Evolutionary conservation across 1,139 yeast species (phyloP).

Genomic region (Blastobotrys buckinghamii): DNA sequence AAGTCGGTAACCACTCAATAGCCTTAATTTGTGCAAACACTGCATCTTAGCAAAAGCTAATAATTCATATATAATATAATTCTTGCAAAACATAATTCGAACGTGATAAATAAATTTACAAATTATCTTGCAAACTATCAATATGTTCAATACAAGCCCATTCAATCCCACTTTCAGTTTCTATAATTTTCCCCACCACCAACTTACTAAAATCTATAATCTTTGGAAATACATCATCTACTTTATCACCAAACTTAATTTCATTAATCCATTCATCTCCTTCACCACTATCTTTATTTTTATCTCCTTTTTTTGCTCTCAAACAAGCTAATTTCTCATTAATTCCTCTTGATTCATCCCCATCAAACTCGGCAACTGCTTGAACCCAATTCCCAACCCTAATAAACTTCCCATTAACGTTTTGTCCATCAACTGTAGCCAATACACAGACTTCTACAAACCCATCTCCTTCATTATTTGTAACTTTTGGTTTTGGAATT

Average conservation of each 20-base stretch:
- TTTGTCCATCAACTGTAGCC: constrained; percentile 14
- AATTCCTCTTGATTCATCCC: background rate
- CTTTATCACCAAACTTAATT: constrained; percentile 3
- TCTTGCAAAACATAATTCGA: background rate
- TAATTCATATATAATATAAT: background rate
- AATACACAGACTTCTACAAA: constrained; percentile 14
- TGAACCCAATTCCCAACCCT: constrained; percentile 23
- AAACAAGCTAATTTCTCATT: constrained; percentile 13
- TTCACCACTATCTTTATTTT: constrained; percentile 7
- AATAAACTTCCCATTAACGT: constrained; percentile 20
- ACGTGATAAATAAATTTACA: background rate
- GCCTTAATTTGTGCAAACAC: too few species aligned
- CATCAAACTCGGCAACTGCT: constrained; percentile 16
- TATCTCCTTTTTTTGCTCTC: background rate
- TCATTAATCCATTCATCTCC: constrained; percentile 13
- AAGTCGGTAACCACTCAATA: too few species aligned
- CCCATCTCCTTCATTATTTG: background rate
- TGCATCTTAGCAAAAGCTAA: background rate
- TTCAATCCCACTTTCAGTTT: constrained; percentile 8
- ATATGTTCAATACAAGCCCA: constrained; percentile 16
- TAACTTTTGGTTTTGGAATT: constrained; percentile 19
- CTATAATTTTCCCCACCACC: constrained; percentile 12
- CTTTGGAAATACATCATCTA: background rate
- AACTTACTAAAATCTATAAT: background rate
- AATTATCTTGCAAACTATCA: background rate